Conservation (phyloP, 345 rosid species). For the Garcia nutans region DNA sequence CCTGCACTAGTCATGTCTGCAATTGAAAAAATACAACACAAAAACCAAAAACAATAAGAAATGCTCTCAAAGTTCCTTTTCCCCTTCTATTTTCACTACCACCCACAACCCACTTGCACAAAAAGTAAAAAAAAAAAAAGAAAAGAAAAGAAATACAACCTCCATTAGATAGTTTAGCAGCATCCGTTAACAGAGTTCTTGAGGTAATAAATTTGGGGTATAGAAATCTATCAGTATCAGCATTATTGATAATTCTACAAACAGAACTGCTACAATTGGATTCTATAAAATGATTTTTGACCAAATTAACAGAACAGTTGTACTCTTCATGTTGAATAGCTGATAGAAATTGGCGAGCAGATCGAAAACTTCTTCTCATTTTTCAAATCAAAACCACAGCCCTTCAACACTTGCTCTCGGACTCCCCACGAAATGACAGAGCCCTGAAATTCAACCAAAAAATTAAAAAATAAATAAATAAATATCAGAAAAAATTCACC, state of each 20-base stretch:
- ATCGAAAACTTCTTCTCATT: conserved; percentile 60
- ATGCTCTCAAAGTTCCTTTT: not conserved
- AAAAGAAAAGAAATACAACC: conserved; percentile 35
- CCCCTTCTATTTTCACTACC: not conserved
- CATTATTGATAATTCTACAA: conserved; percentile 18
- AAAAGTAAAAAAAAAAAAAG: conserved; percentile 1
- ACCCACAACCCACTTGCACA: not conserved
- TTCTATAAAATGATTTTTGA: conserved; percentile 31
- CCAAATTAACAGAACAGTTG: conserved; percentile 25
- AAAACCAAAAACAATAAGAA: not conserved
- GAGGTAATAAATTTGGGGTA: conserved; percentile 25
- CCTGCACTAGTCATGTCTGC: conserved; percentile 63
- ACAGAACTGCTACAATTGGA: conserved; percentile 16
- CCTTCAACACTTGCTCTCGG: not conserved
- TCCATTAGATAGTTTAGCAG: conserved; percentile 34
- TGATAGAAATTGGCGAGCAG: conserved; percentile 41
- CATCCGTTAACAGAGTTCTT: conserved; percentile 53
- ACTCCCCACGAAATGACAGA: not conserved
- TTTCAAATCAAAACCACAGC: conserved; percentile 18
- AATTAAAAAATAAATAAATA: too few species aligned
- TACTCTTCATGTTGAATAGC: conserved; percentile 35
- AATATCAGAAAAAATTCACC: too few species aligned
- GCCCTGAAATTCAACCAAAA: conserved; percentile 2
- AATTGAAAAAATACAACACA: conserved; percentile 9
- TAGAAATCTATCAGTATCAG: conserved; percentile 21